phyloP scores from a whole-genome alignment of 768 basidiomycete genomes.

The Stropharia rugosoannulata region DNA sequence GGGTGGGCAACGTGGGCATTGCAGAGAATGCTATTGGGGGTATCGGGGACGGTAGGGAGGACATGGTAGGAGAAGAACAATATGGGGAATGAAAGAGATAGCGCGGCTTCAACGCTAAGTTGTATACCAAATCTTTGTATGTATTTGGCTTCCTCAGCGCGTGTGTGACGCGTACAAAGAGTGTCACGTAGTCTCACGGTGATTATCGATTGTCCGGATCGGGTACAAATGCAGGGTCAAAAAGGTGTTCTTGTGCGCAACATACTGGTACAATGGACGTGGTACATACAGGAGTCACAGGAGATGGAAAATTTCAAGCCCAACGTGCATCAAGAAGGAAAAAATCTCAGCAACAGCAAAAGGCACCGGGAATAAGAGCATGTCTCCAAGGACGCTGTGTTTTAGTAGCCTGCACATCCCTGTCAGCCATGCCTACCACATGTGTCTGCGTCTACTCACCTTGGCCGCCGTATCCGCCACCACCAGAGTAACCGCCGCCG shows the following conservation, averaged over 20 bases:
- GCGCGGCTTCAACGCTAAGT: too few relatives aligned
- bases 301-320: not conserved
- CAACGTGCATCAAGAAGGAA: not conserved
- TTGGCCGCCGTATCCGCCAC: conserved; percentile 21
- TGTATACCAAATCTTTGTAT: too few relatives aligned
- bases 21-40: conserved; percentile 7
- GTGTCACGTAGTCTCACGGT: not conserved
- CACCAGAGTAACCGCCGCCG: conserved; percentile 19
- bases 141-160: too few relatives aligned
- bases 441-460: too few relatives aligned
- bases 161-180: not conserved
- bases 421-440: too few relatives aligned
- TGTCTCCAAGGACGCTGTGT: conserved; percentile 1
- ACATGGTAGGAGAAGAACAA: not conserved
- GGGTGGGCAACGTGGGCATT: not conserved
- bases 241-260: conserved; percentile 2
- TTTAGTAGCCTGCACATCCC: not conserved
- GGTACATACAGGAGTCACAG: conserved; percentile 12
- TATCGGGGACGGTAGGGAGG: conserved; percentile 2
- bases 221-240: conserved; percentile 1
- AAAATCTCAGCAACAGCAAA: conserved; percentile 6
- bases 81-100: too few relatives aligned
- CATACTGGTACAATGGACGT: conserved; percentile 16
- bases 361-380: conserved; percentile 2
- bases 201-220: not conserved